phyloP scores from a whole-genome alignment of 208 protist species.

The Trypanosoma brucei region DNA sequence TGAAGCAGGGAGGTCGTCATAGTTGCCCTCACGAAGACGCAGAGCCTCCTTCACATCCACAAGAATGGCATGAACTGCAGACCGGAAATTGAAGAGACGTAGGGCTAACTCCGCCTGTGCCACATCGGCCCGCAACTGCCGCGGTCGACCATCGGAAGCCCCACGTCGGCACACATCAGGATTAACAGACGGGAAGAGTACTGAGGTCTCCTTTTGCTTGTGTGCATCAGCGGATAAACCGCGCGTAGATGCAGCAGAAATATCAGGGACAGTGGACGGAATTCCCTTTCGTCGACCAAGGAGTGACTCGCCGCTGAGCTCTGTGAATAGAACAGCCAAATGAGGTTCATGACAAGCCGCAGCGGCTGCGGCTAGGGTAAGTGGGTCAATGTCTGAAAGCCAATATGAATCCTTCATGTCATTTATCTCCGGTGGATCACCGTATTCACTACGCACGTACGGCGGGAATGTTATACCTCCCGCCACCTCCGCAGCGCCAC shows the following conservation, averaged over 20 bases:
- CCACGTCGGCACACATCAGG: neutral
- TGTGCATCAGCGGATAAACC: neutral
- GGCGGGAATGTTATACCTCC: conserved; percentile 11
- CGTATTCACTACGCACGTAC: conserved; percentile 22
- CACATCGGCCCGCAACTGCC: conserved; percentile 11
- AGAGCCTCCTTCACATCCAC: conserved; percentile 17
- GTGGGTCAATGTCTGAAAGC: conserved; percentile 53
- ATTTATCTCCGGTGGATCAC: conserved; percentile 29
- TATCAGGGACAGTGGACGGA: conserved; percentile 16
- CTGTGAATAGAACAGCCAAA: conserved; percentile 44
- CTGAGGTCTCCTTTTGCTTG: conserved; percentile 27
- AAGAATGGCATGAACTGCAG: conserved; percentile 18
- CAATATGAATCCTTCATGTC: conserved; percentile 59
- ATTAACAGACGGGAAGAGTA: conserved; percentile 43
- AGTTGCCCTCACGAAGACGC: conserved; percentile 10
- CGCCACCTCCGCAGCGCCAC: neutral
- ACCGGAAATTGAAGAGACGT: conserved; percentile 16
- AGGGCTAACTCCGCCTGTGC: conserved; percentile 15
- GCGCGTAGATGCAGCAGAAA: neutral
- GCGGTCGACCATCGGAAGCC: neutral
- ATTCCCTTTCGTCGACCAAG: conserved; percentile 38
- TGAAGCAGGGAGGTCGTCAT: neutral
- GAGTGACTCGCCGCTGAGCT: conserved; percentile 59
- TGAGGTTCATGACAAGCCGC: conserved; percentile 33
- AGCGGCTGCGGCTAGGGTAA: conserved; percentile 40